Evolutionary conservation across 495 filamentous ascomycete genomes (phyloP).

Genomic region (Penicillium canescens): DNA sequence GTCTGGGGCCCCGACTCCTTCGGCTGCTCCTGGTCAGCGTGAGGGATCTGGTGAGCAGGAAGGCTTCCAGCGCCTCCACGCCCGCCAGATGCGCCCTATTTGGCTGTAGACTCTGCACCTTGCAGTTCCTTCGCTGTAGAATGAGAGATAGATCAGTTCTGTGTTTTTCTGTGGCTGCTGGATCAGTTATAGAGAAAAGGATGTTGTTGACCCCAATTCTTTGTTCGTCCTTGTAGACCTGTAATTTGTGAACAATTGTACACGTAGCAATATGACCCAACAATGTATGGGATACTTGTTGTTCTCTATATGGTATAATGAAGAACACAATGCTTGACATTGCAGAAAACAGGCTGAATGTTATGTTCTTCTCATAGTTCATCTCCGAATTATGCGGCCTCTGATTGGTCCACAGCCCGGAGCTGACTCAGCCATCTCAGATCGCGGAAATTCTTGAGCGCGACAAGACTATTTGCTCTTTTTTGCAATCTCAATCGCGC

Average conservation of each 20-base stretch:
- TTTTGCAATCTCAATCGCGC: neutral
- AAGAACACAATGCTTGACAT: too few relatives aligned
- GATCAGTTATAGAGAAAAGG: slow-evolving; percentile 16
- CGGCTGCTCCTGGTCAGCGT: neutral
- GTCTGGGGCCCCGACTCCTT: slow-evolving; percentile 1
- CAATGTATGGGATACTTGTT: neutral
- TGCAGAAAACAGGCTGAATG: too few relatives aligned
- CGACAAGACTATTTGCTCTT: neutral
- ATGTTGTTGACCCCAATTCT: neutral
- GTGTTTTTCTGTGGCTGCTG: slow-evolving; percentile 18
- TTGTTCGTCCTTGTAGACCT: neutral
- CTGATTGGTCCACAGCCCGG: slow-evolving; percentile 2
- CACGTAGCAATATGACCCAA: neutral
- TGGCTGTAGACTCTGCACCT: slow-evolving; percentile 17
- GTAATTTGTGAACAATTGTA: neutral
- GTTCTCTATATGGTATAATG: too few relatives aligned
- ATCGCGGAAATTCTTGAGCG: slow-evolving; percentile 10
- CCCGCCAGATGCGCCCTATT: slow-evolving; percentile 29
- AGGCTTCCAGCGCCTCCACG: slow-evolving; percentile 25
- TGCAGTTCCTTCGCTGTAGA: slow-evolving; percentile 8
- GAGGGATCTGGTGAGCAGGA: neutral
- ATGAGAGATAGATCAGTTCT: slow-evolving; percentile 15
- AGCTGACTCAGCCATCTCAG: slow-evolving; percentile 3
- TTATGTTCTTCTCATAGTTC: slow-evolving; percentile 2
- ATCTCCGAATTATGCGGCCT: slow-evolving; percentile 6